Evolutionary conservation across 2,329 filamentous ascomycete genomes (phyloP), one percentile per base, ranked within the genome.

Genomic region (Xylaria sp.): DNA sequence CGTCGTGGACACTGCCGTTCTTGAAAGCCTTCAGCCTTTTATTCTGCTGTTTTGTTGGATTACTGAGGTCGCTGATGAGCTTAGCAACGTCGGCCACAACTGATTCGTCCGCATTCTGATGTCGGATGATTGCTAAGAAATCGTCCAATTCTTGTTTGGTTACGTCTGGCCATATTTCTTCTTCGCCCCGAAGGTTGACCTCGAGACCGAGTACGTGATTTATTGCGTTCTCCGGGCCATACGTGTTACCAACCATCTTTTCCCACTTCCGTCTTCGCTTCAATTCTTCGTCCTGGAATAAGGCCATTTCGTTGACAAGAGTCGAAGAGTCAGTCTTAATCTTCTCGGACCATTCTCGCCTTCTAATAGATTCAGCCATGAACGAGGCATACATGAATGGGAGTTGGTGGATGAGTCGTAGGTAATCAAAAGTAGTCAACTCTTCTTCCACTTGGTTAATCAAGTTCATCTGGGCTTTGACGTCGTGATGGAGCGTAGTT

Each of bases 21-120:
- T 97, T 97, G 84, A 99, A 98, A 5, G 93, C 94, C 79, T 95
- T 97, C 6, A 96, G 88, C 66, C 93, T 89, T 79, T 93, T 94
- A 69, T 90, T 88, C 77, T 97, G 94, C 78, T 96, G 93, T 74
- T 92, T 93, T 0, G 93, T 96, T 2, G 95, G 94, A 65, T 87
- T 89, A 77, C 90, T 90, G 15, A 98, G 85, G 63, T 97, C 94
- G 69, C 90, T 89, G 68, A 97, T 87, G 20, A 94, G 87, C 76
- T 93, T 92, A 3, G 85, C 83, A 40, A 98, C 85, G 60, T 97
- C 93, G 11, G 90, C 86, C 1, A 93, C 83, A 67, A 94, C 83
- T 1, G 84, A 83, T 5, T 88, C 83, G 66, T 95, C 90, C 0
- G 88, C 87, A 62, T 90, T 88, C 31, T 92, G 86, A 5, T 84